Evolutionary conservation across 75 land plant species (phyloP).

Genomic region (Selaginella tamariscina): DNA sequence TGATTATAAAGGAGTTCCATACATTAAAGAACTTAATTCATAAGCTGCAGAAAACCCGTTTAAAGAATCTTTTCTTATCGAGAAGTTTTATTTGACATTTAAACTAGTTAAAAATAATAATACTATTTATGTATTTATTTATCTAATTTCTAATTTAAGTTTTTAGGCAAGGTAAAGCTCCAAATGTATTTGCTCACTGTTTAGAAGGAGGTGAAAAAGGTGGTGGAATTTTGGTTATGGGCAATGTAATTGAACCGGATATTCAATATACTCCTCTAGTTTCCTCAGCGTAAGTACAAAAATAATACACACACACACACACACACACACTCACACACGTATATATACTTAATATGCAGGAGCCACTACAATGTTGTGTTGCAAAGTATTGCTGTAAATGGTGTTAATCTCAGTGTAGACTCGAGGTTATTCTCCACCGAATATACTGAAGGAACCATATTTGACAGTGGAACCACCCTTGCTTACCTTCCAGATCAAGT

Average conservation of each 20-base stretch:
- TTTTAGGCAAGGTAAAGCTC: constrained; percentile 37
- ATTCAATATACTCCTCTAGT: constrained; percentile 53
- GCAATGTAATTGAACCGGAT: constrained; percentile 48
- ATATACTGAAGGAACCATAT: constrained; percentile 20
- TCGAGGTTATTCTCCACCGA: constrained; percentile 33
- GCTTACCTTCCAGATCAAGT: constrained; percentile 1
- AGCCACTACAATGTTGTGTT: constrained; percentile 61
- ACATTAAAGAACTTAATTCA: too few species aligned
- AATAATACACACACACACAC: too few species aligned
- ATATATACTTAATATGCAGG: constrained; percentile 38
- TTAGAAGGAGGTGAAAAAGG: constrained; percentile 56
- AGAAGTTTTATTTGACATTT: too few species aligned
- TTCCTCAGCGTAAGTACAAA: too few species aligned
- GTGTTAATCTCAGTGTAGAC: constrained; percentile 25
- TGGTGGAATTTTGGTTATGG: constrained; percentile 63
- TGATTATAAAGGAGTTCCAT: too few species aligned
- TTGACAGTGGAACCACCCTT: constrained; percentile 6
- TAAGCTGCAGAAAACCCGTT: too few species aligned
- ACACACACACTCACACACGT: too few species aligned
- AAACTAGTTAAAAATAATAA: too few species aligned
- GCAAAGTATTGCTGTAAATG: constrained; percentile 40
- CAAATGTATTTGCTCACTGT: constrained; percentile 69
- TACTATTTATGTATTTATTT: too few species aligned
- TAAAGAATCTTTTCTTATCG: too few species aligned
- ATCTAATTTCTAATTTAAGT: too few species aligned